Evolutionary conservation across 2,329 filamentous ascomycete genomes (phyloP), one percentile per base, ranked within the genome.

Genomic region (Amylocarpus encephaloides): DNA sequence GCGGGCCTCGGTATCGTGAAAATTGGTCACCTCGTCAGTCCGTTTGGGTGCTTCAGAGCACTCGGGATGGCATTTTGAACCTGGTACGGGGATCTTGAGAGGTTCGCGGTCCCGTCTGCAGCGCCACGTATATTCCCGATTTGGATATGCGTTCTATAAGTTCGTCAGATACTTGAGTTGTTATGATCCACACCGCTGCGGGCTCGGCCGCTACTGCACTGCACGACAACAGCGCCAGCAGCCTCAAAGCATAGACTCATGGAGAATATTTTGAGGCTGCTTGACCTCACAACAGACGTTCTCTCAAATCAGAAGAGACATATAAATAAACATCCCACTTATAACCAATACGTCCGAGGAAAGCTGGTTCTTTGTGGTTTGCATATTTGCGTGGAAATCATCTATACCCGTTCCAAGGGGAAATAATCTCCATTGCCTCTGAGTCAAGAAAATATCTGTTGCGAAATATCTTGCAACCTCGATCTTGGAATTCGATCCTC

Each of bases 191-290:
- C 62, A 63, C 59, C 61, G 62, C 61, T 50, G 57, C 52, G 49
- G 48, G 33, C 34, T 56, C 49, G 58, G 59, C 54, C 61, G 59
- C 63, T 62, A 62, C 61, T 65, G 62, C 62, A 62, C 61, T 65
- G 62, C 62, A 62, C 52, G 61, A 60, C 59, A 62, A 56, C 56
- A 56, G 49, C 43, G 19, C 16, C 43, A 35, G 30, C 43, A 19
- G 43, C 43, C 26, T 36, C 13, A 18, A 40, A 40, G 38, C 38
- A 40, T 15, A 40, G 38, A 15, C 34, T 36, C 38, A 19, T 40
- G 38, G 16, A 40, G 18, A 40, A 16, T 40, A 40, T 40, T 40
- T 16, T 16, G 10, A 42, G 50, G 43, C 48, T 53, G 53, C n/a
- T n/a, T 18, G 4, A 16, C 19, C 52, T 48, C 54, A 55, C 53